A percentile compares a stretch with the other conserved stretches of the same genome.
Conservation (phyloP, 2,329 filamentous ascomycete genomes). For the Fusarium sp. region DNA sequence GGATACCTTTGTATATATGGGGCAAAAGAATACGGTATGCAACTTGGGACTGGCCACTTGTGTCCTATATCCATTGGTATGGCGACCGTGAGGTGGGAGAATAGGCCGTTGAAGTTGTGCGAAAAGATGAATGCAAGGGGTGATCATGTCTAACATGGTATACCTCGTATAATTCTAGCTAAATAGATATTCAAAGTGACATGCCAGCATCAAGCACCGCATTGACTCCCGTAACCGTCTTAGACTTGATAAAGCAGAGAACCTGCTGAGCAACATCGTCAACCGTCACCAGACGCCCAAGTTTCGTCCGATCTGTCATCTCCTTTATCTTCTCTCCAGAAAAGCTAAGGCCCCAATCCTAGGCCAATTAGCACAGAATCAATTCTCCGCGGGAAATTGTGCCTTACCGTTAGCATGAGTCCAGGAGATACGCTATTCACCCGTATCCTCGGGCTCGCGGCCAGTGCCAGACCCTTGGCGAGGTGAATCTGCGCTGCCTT, state of each 20-base stretch:
- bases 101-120: constrained; percentile 42
- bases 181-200: neutral
- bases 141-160: neutral
- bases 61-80: constrained; percentile 61
- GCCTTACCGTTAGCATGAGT: constrained; percentile 58
- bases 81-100: constrained; percentile 67
- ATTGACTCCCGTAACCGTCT: constrained; percentile 65
- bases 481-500: constrained; percentile 79
- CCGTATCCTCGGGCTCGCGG: constrained; percentile 66
- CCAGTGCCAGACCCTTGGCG: constrained; percentile 64
- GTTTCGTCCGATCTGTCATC: constrained; percentile 65
- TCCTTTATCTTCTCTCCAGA: constrained; percentile 66
- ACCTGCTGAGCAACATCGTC: constrained; percentile 67
- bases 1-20: constrained; percentile 64
- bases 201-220: constrained; percentile 57
- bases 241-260: constrained; percentile 60
- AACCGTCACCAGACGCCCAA: constrained; percentile 69
- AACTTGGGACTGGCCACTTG: constrained; percentile 61
- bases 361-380: neutral
- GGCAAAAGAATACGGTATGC: constrained; percentile 60
- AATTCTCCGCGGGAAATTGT: neutral
- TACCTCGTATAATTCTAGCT: neutral
- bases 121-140: neutral
- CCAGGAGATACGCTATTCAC: constrained; percentile 71
- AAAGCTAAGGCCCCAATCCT: constrained; percentile 74